phyloP scores from a whole-genome alignment of 2,329 filamentous ascomycete species.

The Fusarium napiforme region DNA sequence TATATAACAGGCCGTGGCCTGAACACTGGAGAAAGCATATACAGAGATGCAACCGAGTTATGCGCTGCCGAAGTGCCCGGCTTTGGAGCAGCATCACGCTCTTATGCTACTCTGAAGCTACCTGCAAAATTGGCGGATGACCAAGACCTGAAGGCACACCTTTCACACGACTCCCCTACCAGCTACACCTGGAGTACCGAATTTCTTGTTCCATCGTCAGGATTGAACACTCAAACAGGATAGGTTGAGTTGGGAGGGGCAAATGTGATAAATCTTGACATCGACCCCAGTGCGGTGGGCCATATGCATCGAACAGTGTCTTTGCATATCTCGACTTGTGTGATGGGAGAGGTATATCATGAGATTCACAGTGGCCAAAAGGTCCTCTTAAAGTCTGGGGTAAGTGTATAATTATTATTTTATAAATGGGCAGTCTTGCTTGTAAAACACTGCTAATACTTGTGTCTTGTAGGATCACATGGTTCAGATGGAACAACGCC shows the following conservation, averaged over 20 bases:
- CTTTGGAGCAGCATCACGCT: slow-evolving; percentile 10
- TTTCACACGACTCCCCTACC: background rate
- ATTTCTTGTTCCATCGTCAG: background rate
- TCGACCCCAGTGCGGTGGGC: slow-evolving; percentile 8
- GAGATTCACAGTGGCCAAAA: slow-evolving; percentile 18
- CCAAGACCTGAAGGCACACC: slow-evolving; percentile 2
- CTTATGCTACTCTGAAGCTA: slow-evolving; percentile 8
- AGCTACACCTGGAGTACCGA: background rate
- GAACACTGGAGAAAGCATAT: background rate
- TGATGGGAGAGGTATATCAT: slow-evolving; percentile 14
- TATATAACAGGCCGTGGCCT: slow-evolving; percentile 10
- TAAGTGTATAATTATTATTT: background rate
- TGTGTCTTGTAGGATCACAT: background rate
- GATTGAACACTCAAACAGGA: background rate
- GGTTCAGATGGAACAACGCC: slow-evolving; percentile 17
- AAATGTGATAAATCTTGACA: slow-evolving; percentile 16
- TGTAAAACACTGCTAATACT: background rate
- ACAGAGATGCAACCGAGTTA: background rate
- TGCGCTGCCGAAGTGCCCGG: background rate
- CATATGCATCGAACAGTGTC: slow-evolving; percentile 16
- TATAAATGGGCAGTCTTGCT: background rate
- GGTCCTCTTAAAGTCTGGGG: slow-evolving; percentile 6
- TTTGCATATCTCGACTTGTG: slow-evolving; percentile 17
- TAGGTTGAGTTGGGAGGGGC: slow-evolving; percentile 5
- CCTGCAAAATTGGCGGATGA: background rate